Evolutionary conservation across 2,329 filamentous ascomycete species (phyloP), one percentile per base, ranked within the genome.

Genomic region (Cladosporium sp.): DNA sequence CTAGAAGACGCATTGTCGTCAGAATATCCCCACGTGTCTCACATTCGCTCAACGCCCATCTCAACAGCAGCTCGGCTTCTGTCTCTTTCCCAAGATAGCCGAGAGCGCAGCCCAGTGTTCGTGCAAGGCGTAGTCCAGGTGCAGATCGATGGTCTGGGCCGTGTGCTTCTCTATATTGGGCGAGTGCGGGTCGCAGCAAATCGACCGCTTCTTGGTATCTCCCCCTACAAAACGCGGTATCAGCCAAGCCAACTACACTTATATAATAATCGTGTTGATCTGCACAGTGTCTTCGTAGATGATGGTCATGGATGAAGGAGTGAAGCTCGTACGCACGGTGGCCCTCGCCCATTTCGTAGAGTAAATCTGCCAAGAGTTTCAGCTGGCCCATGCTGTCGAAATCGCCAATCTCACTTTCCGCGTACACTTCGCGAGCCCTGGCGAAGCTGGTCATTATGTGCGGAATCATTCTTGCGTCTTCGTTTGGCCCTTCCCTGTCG

Each of bases 11-110:
- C n/a, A n/a, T 48, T 8, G 43, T 21, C 3, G 3, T n/a, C 3
- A 48, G n/a, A 5, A 8, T 48, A 4, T 28, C 4, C 5, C 11
- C 18, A 2, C 16, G 23, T 6, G 2, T 16, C 13, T 26, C 6
- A 13, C 10, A 8, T 28, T 5, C 11, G 1, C 18, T 16, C 23
- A 51, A 0, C 0, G 48, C 48, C 23, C 23, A 51, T 26, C 23
- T 26, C 10, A 51, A 16, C 23, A 28, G 5, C 48, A 7, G 2
- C 23, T 26, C 25, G 6, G 48, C 48, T 18, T 51, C 23, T 18
- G 13, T 13, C 3, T 2, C 0, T 18, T 51, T 28, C 11, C 23
- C 6, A 0, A 14, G 11, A 2, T 23, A 1, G 0, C 1, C 3
- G 2, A 51, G 16, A 6, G 26, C 13, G 13, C 5, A 1, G 5